These are phyloP conservation scores for Hansenula anomala DNA, from an alignment of 1,139 yeast genomes.

Conservation along the genomic window DNA sequence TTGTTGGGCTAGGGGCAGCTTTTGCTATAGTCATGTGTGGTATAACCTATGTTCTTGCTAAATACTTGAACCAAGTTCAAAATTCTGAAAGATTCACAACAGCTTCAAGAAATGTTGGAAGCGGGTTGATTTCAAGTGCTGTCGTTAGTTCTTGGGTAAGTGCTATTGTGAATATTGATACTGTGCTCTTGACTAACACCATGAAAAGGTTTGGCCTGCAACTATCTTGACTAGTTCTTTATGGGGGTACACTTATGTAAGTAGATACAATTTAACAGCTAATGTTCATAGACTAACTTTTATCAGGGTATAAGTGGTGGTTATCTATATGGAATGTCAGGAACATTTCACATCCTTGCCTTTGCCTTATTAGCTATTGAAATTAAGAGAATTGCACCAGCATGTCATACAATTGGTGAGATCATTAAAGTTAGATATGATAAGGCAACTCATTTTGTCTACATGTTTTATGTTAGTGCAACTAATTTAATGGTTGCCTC, in stretches of 20 bases:
- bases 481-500: conserved; percentile 33
- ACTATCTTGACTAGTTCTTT: conserved; percentile 33
- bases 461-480: conserved; percentile 29
- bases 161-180: too few relatives aligned
- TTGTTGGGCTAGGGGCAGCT: conserved; percentile 34
- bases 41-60: conserved; percentile 27
- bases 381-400: conserved; percentile 53
- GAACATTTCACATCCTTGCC: conserved; percentile 46
- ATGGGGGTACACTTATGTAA: conserved; percentile 40
- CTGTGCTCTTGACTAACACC: too few relatives aligned
- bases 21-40: conserved; percentile 34
- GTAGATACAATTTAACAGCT: too few relatives aligned
- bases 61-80: conserved; percentile 30
- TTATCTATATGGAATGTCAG: conserved; percentile 47
- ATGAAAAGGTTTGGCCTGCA: conserved; percentile 40
- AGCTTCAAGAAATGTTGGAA: conserved; percentile 31
- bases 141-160: conserved; percentile 37
- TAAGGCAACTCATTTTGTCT: conserved; percentile 30
- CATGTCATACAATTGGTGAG: conserved; percentile 54
- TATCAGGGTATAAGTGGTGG: conserved; percentile 58
- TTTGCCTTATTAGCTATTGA: conserved; percentile 52
- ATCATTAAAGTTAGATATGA: conserved; percentile 51
- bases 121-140: conserved; percentile 33
- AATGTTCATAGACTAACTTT: too few relatives aligned
- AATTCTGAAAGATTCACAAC: conserved; percentile 35